Evolutionary conservation across 768 basidiomycete species (phyloP).

Genomic region (Kwoniella sp.): DNA sequence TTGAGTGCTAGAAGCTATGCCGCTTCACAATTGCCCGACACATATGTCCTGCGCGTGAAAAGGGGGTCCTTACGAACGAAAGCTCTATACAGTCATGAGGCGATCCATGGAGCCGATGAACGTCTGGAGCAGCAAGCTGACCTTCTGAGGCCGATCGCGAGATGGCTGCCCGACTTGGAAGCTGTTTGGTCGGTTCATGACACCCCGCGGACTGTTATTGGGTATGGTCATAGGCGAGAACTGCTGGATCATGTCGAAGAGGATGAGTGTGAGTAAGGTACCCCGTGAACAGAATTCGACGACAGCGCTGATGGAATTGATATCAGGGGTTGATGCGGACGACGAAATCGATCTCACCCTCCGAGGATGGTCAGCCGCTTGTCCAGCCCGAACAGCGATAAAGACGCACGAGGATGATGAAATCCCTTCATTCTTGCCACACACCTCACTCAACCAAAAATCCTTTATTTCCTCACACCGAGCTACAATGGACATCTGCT

Average conservation of each 20-base stretch:
- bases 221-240: slow-evolving; percentile 26
- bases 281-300: background rate
- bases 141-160: slow-evolving; percentile 25
- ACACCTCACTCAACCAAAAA: slow-evolving; percentile 12
- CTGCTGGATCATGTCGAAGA: slow-evolving; percentile 33
- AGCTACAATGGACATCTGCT: slow-evolving; percentile 26
- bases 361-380: slow-evolving; percentile 31
- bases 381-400: slow-evolving; percentile 23
- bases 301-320: background rate
- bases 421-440: background rate
- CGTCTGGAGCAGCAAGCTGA: slow-evolving; percentile 23
- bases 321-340: slow-evolving; percentile 12
- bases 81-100: slow-evolving; percentile 11
- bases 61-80: slow-evolving; percentile 13
- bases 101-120: slow-evolving; percentile 20
- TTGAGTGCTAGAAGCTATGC: slow-evolving; percentile 18
- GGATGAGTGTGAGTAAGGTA: slow-evolving; percentile 24
- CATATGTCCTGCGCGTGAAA: slow-evolving; percentile 25
- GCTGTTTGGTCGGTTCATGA: slow-evolving; percentile 29
- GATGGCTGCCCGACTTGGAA: slow-evolving; percentile 22
- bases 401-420: slow-evolving; percentile 4
- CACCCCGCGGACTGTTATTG: slow-evolving; percentile 19
- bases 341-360: slow-evolving; percentile 26
- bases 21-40: slow-evolving; percentile 15
- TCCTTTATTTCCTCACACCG: slow-evolving; percentile 46